phyloP scores from a whole-genome alignment of 768 basidiomycete genomes.

The Boletus bicolor region DNA sequence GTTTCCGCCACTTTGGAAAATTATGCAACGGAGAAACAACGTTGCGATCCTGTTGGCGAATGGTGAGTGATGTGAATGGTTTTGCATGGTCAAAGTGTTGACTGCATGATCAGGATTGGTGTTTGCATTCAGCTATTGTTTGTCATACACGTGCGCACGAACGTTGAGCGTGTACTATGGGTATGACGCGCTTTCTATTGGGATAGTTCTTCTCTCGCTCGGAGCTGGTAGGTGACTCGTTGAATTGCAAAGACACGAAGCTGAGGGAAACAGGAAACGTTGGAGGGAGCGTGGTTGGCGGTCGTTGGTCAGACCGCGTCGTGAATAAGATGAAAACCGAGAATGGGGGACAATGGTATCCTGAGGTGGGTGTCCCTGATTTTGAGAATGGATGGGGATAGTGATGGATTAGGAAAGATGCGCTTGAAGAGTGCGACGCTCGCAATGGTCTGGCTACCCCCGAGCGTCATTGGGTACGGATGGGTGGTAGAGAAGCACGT shows the following conservation, averaged over 20 bases:
- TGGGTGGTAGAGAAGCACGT: slow-evolving; percentile 69
- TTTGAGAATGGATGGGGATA: background rate
- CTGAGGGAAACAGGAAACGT: slow-evolving; percentile 39
- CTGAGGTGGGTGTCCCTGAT: slow-evolving; percentile 53
- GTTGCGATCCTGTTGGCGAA: slow-evolving; percentile 48
- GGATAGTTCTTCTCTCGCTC: slow-evolving; percentile 72
- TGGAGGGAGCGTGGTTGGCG: slow-evolving; percentile 53
- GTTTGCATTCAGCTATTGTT: slow-evolving; percentile 67
- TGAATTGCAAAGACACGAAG: background rate
- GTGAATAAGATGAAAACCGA: slow-evolving; percentile 39
- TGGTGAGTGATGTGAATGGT: slow-evolving; percentile 9
- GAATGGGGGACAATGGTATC: slow-evolving; percentile 47
- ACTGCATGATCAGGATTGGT: slow-evolving; percentile 49
- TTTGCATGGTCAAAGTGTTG: background rate
- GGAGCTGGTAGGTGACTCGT: slow-evolving; percentile 51
- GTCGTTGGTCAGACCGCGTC: slow-evolving; percentile 55
- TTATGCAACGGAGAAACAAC: slow-evolving; percentile 66
- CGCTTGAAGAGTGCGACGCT: slow-evolving; percentile 60
- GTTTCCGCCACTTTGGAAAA: slow-evolving; percentile 53
- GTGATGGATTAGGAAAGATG: slow-evolving; percentile 47
- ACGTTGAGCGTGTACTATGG: slow-evolving; percentile 62
- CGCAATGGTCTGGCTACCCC: slow-evolving; percentile 55
- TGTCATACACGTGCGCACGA: slow-evolving; percentile 72
- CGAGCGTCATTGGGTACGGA: slow-evolving; percentile 62
- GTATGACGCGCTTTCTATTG: slow-evolving; percentile 68